These are phyloP conservation scores for Solanum raphanifolium DNA, from an alignment of 257 asterid species.

Conservation along the genomic window DNA sequence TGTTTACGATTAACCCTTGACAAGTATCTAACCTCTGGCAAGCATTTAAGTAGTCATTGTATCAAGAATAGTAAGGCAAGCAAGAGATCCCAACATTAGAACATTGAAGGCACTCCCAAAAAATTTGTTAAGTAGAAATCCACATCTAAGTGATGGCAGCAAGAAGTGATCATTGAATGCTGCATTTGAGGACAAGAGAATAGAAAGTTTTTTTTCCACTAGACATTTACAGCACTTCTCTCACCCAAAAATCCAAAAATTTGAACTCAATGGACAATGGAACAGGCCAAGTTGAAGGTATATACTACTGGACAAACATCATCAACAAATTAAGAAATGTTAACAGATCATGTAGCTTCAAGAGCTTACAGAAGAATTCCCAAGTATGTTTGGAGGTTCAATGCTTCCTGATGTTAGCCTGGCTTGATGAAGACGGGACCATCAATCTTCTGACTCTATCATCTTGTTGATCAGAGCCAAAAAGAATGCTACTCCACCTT, in stretches of 20 bases:
- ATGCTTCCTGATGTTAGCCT: constrained; percentile 34
- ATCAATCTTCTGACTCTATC: constrained; percentile 20
- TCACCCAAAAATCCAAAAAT: neutral
- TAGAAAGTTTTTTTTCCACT: neutral
- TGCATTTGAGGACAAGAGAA: neutral
- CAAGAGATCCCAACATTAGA: neutral
- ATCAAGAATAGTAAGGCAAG: neutral
- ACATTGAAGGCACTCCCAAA: neutral
- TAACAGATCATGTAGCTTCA: neutral
- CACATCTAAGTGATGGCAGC: neutral
- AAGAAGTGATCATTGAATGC: neutral
- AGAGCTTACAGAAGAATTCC: neutral
- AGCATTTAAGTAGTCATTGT: neutral
- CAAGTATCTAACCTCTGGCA: neutral
- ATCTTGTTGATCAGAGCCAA: constrained; percentile 54
- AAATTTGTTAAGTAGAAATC: neutral
- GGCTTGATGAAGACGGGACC: constrained; percentile 45
- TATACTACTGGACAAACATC: constrained; percentile 1
- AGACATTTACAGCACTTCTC: constrained; percentile 1
- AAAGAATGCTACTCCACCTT: constrained; percentile 65
- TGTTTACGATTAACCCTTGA: neutral
- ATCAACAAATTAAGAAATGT: constrained; percentile 1
- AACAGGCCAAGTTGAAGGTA: neutral
- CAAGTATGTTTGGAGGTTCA: constrained; percentile 11
- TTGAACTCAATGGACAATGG: neutral